Conservation (phyloP, 192 early-diverging fungal species). For the Geranomyces michiganensis region DNA sequence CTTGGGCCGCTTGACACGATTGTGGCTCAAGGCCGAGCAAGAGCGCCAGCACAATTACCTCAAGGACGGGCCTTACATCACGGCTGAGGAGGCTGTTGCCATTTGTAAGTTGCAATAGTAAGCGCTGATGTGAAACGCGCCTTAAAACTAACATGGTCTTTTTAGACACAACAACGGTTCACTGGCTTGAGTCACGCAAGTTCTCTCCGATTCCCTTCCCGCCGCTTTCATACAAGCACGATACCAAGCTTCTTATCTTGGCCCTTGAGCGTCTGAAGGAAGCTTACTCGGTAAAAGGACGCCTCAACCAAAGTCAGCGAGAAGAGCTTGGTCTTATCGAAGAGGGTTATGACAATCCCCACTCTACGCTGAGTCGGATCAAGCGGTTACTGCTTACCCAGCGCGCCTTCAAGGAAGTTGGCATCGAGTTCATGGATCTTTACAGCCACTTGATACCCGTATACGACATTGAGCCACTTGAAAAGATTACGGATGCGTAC, state of each 20-base stretch:
- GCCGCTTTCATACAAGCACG: constrained; percentile 99
- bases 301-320: constrained; percentile 93
- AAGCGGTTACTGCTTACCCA: constrained; percentile 96
- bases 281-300: constrained; percentile 92
- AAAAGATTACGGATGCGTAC: constrained; percentile 99
- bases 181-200: constrained; percentile 97
- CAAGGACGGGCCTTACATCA: constrained; percentile 98
- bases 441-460: constrained; percentile 97
- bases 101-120: constrained; percentile 81
- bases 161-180: constrained; percentile 80
- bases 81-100: constrained; percentile 96
- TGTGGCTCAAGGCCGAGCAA: constrained; percentile 99
- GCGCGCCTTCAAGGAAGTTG: constrained; percentile 98
- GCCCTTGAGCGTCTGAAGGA: constrained; percentile 95
- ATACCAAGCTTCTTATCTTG: constrained; percentile 96
- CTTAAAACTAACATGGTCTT: no score
- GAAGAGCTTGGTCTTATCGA: constrained; percentile 98
- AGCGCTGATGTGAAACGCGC: no score
- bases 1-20: constrained; percentile 93
- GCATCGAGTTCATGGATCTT: constrained; percentile 99
- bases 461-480: constrained; percentile 97
- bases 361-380: constrained; percentile 76
- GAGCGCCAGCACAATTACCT: constrained; percentile 99
- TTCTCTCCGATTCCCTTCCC: constrained; percentile 99
- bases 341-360: constrained; percentile 97